These are phyloP conservation scores for Metschnikowia anglica DNA, from an alignment of 805 yeast species.

Conservation along the genomic window DNA sequence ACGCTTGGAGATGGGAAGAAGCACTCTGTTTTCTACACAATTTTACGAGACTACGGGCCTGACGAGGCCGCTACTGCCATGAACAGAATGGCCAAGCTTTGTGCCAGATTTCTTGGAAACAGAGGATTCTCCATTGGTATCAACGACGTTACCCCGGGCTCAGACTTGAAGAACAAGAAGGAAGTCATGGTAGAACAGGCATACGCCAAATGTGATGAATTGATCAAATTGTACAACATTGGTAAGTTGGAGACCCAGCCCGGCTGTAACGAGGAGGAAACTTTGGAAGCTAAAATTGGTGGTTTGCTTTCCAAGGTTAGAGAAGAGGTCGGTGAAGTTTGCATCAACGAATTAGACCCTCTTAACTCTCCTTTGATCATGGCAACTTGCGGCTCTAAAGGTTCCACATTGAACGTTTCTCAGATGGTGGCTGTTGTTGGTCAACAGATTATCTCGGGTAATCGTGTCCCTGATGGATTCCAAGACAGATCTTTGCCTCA, in stretches of 20 bases:
- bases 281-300: conserved; percentile 95
- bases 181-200: conserved; percentile 90
- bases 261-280: conserved; percentile 98
- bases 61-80: conserved; percentile 92
- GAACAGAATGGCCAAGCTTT: conserved; percentile 99
- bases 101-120: conserved; percentile 93
- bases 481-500: conserved; percentile 98
- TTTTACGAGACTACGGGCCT: conserved; percentile 94
- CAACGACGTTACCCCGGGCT: conserved; percentile 93
- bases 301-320: conserved; percentile 94
- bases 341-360: conserved; percentile 85
- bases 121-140: conserved; percentile 98
- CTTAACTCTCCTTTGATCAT: conserved; percentile 94
- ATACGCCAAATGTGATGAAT: conserved; percentile 85
- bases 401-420: conserved; percentile 95
- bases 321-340: conserved; percentile 98
- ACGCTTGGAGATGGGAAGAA: conserved; percentile 97
- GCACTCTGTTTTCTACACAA: conserved; percentile 93
- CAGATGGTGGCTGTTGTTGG: conserved; percentile 99
- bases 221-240: conserved; percentile 70
- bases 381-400: conserved; percentile 99
- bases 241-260: conserved; percentile 98
- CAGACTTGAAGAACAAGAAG: conserved; percentile 68
- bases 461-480: conserved; percentile 99
- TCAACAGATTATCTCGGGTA: conserved; percentile 97